Evolutionary conservation across 1,284 basidiomycete genomes (phyloP), one percentile per base, ranked within the genome.

Genomic region (Polyporus tsugae): DNA sequence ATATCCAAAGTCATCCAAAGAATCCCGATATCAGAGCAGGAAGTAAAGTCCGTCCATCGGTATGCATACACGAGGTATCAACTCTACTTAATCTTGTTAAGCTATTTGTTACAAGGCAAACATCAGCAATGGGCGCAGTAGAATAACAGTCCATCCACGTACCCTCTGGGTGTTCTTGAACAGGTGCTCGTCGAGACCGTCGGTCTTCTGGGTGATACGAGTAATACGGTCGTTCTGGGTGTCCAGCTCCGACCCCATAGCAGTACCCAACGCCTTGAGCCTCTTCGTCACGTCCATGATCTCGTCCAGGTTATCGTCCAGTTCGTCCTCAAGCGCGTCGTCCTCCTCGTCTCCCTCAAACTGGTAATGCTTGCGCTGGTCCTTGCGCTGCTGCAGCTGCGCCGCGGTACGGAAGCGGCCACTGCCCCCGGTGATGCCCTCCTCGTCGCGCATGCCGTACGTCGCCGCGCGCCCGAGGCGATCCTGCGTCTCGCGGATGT

Each of bases 301-400:
- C 81, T 98, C 96, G 79, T 96, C 91, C 62, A 99, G 82, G 79
- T 99, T 99, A 72, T 90, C 89, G 76, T 99, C 97, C 33, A 99
- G 78, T 74, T 82, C 81, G 68, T 95, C 90, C 81, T 98, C 97
- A 1, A 98, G 75, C 82, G 98, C 96, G 77, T 99, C 97, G 77
- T 99, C 98, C n/a, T 94, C 96, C 19, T 88, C 94, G 44, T 91
- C 94, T n/a, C 91, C 91, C 74, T 99, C 97, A 75, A 99, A 99
- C 80, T 99, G 97, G 80, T 91, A 99, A 36, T 94, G 88, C 77
- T 91, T 89, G 70, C 95, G 84, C 78, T 94, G 92, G 60, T 93
- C 90, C 78, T 91, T 89, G 72, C 86, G 82, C 17, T 78, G 76
- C 25, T 81, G 77, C 64, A 85, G 78, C 73, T 91, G 85, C 60